Evolutionary conservation across 2,329 filamentous ascomycete genomes (phyloP).

Genomic region (Cladophialophora psammophila): DNA sequence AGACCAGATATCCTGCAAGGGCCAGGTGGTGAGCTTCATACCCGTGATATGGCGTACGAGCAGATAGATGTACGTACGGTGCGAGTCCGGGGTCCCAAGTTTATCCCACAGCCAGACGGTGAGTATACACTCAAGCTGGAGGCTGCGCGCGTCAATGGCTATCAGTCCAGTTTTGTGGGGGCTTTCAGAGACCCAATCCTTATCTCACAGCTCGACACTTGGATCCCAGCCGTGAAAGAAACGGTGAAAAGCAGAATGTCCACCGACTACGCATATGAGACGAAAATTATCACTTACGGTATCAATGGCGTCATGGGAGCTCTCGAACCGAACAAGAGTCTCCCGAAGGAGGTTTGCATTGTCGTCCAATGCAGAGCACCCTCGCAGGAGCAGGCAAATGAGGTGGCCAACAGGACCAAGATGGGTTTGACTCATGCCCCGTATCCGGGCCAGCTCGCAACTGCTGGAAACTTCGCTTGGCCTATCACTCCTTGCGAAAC

Average conservation of each 20-base stretch:
- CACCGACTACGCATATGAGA: constrained; percentile 44
- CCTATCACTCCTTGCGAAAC: constrained; percentile 45
- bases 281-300: constrained; percentile 55
- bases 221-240: constrained; percentile 46
- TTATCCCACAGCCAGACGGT: constrained; percentile 43
- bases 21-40: constrained; percentile 55
- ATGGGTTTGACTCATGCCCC: constrained; percentile 56
- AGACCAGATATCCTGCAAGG: constrained; percentile 60
- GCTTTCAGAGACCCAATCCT: constrained; percentile 57
- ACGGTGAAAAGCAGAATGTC: constrained; percentile 29
- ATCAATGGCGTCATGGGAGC: constrained; percentile 53
- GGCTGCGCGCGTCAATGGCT: constrained; percentile 54
- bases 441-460: constrained; percentile 61
- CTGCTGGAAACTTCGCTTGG: constrained; percentile 60
- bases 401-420: constrained; percentile 52
- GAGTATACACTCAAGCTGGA: constrained; percentile 60
- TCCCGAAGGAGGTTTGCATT: constrained; percentile 49
- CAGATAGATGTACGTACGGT: constrained; percentile 48
- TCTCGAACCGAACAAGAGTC: constrained; percentile 43
- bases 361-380: constrained; percentile 57
- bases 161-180: constrained; percentile 57
- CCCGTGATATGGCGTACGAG: constrained; percentile 53
- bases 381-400: constrained; percentile 55
- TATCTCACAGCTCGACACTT: constrained; percentile 51
- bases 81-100: constrained; percentile 52